These are phyloP conservation scores for Kondoa malvinella DNA, from an alignment of 768 basidiomycete species.

Conservation along the genomic window DNA sequence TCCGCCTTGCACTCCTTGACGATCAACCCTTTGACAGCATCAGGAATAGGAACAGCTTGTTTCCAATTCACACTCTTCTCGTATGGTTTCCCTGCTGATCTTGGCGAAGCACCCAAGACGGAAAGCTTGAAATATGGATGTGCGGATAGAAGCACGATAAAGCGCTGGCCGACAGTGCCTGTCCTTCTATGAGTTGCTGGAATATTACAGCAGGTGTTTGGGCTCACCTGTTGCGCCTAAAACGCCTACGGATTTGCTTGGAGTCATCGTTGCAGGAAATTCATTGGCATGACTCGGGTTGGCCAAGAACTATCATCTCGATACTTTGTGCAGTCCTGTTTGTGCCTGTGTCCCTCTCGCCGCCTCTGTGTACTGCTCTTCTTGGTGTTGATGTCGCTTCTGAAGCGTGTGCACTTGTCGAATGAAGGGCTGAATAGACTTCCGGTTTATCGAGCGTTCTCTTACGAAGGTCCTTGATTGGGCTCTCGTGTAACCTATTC, in stretches of 20 bases:
- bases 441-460: too few relatives aligned
- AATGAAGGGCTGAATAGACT: too few relatives aligned
- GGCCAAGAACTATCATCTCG: too few relatives aligned
- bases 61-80: conserved; percentile 63
- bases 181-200: background rate
- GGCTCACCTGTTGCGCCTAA: conserved; percentile 5
- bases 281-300: background rate
- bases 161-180: conserved; percentile 85
- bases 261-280: background rate
- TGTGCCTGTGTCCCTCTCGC: too few relatives aligned
- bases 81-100: conserved; percentile 76
- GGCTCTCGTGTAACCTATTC: too few relatives aligned
- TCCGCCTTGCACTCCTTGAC: conserved; percentile 62
- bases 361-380: too few relatives aligned
- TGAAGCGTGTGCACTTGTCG: too few relatives aligned
- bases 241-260: conserved; percentile 1
- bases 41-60: conserved; percentile 59
- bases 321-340: too few relatives aligned
- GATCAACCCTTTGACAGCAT: conserved; percentile 43
- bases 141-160: conserved; percentile 64
- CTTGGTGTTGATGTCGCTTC: too few relatives aligned
- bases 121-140: conserved; percentile 85
- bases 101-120: conserved; percentile 68
- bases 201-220: background rate
- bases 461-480: too few relatives aligned